These are phyloP conservation scores for Hemileia vastatrix DNA, from an alignment of 1,284 basidiomycete species.

Conservation along the genomic window DNA sequence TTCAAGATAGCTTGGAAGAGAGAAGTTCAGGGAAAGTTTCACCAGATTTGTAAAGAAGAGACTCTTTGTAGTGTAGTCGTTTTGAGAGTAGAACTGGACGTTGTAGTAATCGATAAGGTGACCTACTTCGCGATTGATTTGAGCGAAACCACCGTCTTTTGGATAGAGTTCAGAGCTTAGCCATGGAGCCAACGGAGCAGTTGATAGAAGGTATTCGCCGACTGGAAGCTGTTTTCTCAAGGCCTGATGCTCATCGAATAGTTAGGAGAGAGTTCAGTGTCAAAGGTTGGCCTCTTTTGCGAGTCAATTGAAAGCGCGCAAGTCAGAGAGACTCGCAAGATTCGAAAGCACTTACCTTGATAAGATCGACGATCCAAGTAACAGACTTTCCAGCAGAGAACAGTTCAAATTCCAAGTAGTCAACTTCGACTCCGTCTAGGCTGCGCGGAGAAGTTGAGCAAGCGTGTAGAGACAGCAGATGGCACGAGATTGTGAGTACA, in stretches of 20 bases:
- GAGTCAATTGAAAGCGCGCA: conserved; percentile 11
- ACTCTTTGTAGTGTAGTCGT: conserved; percentile 26
- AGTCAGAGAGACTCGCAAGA: background rate
- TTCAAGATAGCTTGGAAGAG: conserved; percentile 31
- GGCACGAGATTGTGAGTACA: background rate
- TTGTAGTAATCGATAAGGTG: conserved; percentile 32
- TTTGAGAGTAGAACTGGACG: conserved; percentile 32
- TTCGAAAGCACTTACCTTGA: conserved; percentile 24
- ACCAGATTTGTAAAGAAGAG: conserved; percentile 28
- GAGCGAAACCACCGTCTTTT: conserved; percentile 21
- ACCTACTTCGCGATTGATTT: background rate
- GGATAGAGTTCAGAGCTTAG: conserved; percentile 24
- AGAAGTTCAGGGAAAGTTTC: conserved; percentile 24
- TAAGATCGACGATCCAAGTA: conserved; percentile 28
- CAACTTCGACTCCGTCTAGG: conserved; percentile 34
- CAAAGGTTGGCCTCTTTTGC: conserved; percentile 18
- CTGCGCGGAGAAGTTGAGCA: background rate
- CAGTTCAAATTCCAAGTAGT: conserved; percentile 33
- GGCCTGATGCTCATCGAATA: conserved; percentile 6
- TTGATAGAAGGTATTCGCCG: background rate
- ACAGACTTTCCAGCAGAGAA: conserved; percentile 25
- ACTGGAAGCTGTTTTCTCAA: background rate
- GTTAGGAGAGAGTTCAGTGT: conserved; percentile 30
- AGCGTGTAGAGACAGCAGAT: background rate
- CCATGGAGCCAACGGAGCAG: conserved; percentile 31